Evolutionary conservation across 2,329 filamentous ascomycete species (phyloP).

Genomic region (Curvularia lunata): DNA sequence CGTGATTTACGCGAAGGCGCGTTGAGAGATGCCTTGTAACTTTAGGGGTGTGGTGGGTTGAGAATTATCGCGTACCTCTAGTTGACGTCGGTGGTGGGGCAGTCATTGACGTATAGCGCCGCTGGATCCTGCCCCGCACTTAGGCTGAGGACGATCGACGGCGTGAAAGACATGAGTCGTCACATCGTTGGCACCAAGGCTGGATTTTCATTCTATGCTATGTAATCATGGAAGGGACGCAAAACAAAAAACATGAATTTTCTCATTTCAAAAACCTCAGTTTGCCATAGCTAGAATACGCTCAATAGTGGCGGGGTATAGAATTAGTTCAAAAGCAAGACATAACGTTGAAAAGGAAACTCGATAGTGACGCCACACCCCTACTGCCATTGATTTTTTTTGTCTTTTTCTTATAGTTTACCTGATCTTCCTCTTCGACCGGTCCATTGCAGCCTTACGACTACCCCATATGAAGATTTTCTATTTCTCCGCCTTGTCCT

Average conservation of each 20-base stretch:
- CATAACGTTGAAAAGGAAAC: conserved; percentile 12
- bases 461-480: not conserved
- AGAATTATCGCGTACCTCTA: conserved; percentile 9
- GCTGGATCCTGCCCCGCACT: conserved; percentile 27
- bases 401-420: not conserved
- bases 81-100: conserved; percentile 22
- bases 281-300: conserved; percentile 14
- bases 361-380: not conserved
- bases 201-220: not conserved
- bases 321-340: conserved; percentile 37
- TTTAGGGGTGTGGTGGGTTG: not conserved
- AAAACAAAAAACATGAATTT: not conserved
- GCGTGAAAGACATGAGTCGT: not conserved
- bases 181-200: not conserved
- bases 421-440: not conserved
- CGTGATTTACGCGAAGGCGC: not conserved
- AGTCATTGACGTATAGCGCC: conserved; percentile 20
- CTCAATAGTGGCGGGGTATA: conserved; percentile 42
- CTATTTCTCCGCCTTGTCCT: conserved; percentile 15
- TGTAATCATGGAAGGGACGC: no score
- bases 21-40: not conserved
- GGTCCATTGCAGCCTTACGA: not conserved
- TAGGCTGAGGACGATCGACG: conserved; percentile 8
- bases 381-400: not conserved
- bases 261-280: conserved; percentile 2